phyloP scores from a whole-genome alignment of 2,329 filamentous ascomycete species.

The Nemania sp. region DNA sequence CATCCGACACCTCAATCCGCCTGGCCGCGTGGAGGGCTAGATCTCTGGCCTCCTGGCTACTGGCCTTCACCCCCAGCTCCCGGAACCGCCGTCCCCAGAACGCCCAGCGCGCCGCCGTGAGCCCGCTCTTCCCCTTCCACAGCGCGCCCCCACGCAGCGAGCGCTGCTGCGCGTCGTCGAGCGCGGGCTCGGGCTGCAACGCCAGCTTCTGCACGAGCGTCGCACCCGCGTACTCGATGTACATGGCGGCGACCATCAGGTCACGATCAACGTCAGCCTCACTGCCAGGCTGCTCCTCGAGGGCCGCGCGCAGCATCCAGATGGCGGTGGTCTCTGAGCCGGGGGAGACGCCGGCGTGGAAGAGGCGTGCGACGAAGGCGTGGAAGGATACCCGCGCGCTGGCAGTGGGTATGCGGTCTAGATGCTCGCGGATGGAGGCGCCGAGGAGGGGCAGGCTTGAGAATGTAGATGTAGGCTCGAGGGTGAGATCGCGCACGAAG shows the following conservation, averaged over 20 bases:
- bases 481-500: constrained; percentile 45
- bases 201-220: constrained; percentile 41
- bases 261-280: constrained; percentile 36
- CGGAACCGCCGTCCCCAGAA: constrained; percentile 48
- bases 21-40: constrained; percentile 45
- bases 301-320: constrained; percentile 48
- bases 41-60: constrained; percentile 36
- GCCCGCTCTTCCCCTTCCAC: constrained; percentile 42
- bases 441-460: constrained; percentile 46
- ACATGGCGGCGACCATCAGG: constrained; percentile 45
- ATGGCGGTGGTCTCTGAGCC: constrained; percentile 40
- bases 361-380: constrained; percentile 47
- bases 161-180: constrained; percentile 40
- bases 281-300: constrained; percentile 42
- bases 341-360: constrained; percentile 41
- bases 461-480: constrained; percentile 44
- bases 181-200: constrained; percentile 37
- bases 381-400: constrained; percentile 45
- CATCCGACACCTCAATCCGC: constrained; percentile 43
- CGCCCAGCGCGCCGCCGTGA: constrained; percentile 45
- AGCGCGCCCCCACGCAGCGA: constrained; percentile 42
- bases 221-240: constrained; percentile 48
- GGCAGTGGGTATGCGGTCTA: constrained; percentile 27
- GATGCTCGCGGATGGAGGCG: constrained; percentile 39
- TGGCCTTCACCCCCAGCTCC: constrained; percentile 41